Conservation (phyloP, 352 stramenopile species). For the Lagenidium giganteum region DNA sequence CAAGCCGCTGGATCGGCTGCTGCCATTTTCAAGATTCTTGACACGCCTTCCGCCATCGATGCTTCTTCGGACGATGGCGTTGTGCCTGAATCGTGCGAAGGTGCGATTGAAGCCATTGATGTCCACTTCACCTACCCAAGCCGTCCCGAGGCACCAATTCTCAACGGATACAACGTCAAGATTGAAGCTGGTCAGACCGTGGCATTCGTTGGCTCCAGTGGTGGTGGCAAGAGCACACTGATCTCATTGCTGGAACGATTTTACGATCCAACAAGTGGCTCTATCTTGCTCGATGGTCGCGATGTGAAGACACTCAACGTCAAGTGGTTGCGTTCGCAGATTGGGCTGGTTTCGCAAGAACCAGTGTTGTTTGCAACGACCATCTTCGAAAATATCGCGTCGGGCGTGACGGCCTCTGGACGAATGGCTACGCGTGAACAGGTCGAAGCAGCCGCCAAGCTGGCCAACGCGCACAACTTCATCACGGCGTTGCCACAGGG, state of each 20-base stretch:
- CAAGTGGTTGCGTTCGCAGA: slow-evolving; percentile 19
- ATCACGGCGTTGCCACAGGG: slow-evolving; percentile 84
- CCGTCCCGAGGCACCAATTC: slow-evolving; percentile 35
- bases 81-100: slow-evolving; percentile 16
- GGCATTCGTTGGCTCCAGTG: slow-evolving; percentile 7
- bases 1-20: slow-evolving; percentile 37
- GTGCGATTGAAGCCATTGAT: slow-evolving; percentile 27
- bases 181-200: slow-evolving; percentile 35
- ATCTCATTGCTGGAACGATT: slow-evolving; percentile 69
- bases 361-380: slow-evolving; percentile 67
- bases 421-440: slow-evolving; percentile 16
- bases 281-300: slow-evolving; percentile 59
- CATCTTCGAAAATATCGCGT: slow-evolving; percentile 80
- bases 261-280: slow-evolving; percentile 64
- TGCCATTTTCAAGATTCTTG: slow-evolving; percentile 47
- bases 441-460: slow-evolving; percentile 41
- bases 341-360: slow-evolving; percentile 59
- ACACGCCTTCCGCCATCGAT: slow-evolving; percentile 42
- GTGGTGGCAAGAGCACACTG: slow-evolving; percentile 7
- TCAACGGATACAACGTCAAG: slow-evolving; percentile 60
- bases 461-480: slow-evolving; percentile 38
- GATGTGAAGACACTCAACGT: slow-evolving; percentile 57
- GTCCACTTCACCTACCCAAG: slow-evolving; percentile 30
- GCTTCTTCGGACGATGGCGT: slow-evolving; percentile 20
- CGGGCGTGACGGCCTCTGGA: too few species aligned